These are phyloP conservation scores for Cercospora zeina DNA, from an alignment of 2,329 filamentous ascomycete genomes.

Conservation along the genomic window DNA sequence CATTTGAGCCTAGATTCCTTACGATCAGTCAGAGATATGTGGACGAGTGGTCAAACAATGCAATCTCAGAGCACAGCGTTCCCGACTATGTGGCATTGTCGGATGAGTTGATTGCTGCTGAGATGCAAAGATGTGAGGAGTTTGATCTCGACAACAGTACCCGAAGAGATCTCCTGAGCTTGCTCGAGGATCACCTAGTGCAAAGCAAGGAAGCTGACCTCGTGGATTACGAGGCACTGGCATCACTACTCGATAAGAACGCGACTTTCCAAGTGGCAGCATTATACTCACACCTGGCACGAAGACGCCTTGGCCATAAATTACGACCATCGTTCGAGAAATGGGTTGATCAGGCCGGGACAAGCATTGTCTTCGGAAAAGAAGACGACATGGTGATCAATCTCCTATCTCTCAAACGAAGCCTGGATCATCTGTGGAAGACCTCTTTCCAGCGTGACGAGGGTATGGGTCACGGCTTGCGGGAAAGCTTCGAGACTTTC, in stretches of 20 bases:
- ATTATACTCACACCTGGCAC: slow-evolving; percentile 74
- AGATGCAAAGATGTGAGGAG: slow-evolving; percentile 73
- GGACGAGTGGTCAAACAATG: slow-evolving; percentile 65
- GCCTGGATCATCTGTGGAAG: slow-evolving; percentile 73
- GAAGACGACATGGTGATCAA: slow-evolving; percentile 83
- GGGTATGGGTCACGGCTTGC: slow-evolving; percentile 72
- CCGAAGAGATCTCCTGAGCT: slow-evolving; percentile 70
- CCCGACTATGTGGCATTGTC: slow-evolving; percentile 74
- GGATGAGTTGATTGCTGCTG: slow-evolving; percentile 66
- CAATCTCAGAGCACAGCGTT: slow-evolving; percentile 62
- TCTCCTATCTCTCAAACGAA: slow-evolving; percentile 75
- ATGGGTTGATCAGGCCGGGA: slow-evolving; percentile 76
- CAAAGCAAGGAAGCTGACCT: slow-evolving; percentile 60
- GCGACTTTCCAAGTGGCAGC: slow-evolving; percentile 70
- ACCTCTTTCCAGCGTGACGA: slow-evolving; percentile 76
- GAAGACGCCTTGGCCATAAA: slow-evolving; percentile 68
- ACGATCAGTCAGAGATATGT: slow-evolving; percentile 68
- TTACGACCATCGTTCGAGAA: slow-evolving; percentile 72
- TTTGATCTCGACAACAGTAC: slow-evolving; percentile 84
- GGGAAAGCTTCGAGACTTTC: slow-evolving; percentile 83
- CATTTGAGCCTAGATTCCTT: slow-evolving; percentile 78
- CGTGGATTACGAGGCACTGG: slow-evolving; percentile 56
- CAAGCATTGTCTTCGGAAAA: slow-evolving; percentile 72
- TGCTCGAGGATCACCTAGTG: slow-evolving; percentile 73
- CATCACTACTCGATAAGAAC: slow-evolving; percentile 69